Conservation (phyloP, 257 asterid species). For the Fraxinus cuspidata region DNA sequence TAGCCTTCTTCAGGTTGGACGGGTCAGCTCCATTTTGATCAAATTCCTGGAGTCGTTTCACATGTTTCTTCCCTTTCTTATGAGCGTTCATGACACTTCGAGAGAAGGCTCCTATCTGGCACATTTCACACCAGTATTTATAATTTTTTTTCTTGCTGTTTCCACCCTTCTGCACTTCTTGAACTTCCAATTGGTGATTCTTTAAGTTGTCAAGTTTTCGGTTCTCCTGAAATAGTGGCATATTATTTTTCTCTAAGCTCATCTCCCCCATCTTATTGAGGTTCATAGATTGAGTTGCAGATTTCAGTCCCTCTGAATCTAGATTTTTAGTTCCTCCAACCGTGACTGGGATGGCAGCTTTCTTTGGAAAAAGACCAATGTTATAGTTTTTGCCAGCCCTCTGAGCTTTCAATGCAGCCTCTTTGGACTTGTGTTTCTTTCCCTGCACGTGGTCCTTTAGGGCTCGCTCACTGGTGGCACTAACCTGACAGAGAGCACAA, state of each 20-base stretch:
- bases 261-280: conserved; percentile 21
- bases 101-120: conserved; percentile 42
- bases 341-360: conserved; percentile 11
- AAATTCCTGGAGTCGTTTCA: conserved; percentile 18
- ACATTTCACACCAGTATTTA: conserved; percentile 56
- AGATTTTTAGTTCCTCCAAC: conserved; percentile 15
- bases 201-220: conserved; percentile 3
- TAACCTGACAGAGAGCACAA: conserved; percentile 60
- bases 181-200: conserved; percentile 15
- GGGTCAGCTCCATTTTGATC: background rate
- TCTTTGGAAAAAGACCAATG: conserved; percentile 41
- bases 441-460: conserved; percentile 54
- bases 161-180: conserved; percentile 15
- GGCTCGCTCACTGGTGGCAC: conserved; percentile 34
- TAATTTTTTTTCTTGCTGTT: conserved; percentile 17
- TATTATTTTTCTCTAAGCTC: background rate
- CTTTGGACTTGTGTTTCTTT: conserved; percentile 62
- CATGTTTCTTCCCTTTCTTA: conserved; percentile 56
- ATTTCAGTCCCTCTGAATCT: conserved; percentile 15
- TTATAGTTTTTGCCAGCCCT: conserved; percentile 33
- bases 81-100: conserved; percentile 38
- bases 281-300: conserved; percentile 6
- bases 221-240: conserved; percentile 16
- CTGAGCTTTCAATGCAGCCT: conserved; percentile 39
- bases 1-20: conserved; percentile 12